Evolutionary conservation across 441 rosid genomes (phyloP), one percentile per base, ranked within the genome.

Genomic region (Gossypium davidsonii): DNA sequence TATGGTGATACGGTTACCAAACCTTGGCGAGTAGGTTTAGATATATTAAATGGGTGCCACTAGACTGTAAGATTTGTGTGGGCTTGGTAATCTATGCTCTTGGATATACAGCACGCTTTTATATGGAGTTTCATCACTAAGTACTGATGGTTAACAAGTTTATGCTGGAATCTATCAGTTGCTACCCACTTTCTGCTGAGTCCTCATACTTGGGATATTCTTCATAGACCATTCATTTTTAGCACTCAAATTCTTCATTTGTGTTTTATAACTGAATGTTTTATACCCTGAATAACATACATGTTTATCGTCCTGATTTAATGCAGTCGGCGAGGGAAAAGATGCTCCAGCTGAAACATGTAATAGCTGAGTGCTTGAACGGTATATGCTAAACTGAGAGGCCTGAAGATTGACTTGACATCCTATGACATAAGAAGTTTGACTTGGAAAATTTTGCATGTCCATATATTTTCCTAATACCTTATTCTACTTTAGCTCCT

Each of bases 291-390:
- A 59, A 60, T 78, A 37, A 74, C 39, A 23, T 58, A 14, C n/a
- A 18, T 64, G 70, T 76, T 59, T 73, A 39, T 79, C 34, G 17
- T 70, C 63, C 23, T 70, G 37, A 64, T 74, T 70, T 57, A 67
- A 53, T 74, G 87, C 91, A 87, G 87, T 73, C 70, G 70, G 89
- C 87, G 2, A 80, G 80, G 76, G 83, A 78, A 76, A 85, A 85
- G 80, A 79, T 86, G 89, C 73, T 79, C 44, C 89, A 79, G 71
- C 55, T 87, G 82, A 81, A 76, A 78, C 79, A 52, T 56, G 82
- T 73, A 44, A 75, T 87, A 73, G 82, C 83, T 4, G 82, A 84
- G 75, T 85, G 85, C 72, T 72, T 87, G 74, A 80, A 79, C 62
- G 85, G 77, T 31, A 61, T 53, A 53, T 62, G 46, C 69, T 79